Evolutionary conservation across 257 asterid species (phyloP), one percentile per base, ranked within the genome.

Genomic region (Solanum pinnatisectum): DNA sequence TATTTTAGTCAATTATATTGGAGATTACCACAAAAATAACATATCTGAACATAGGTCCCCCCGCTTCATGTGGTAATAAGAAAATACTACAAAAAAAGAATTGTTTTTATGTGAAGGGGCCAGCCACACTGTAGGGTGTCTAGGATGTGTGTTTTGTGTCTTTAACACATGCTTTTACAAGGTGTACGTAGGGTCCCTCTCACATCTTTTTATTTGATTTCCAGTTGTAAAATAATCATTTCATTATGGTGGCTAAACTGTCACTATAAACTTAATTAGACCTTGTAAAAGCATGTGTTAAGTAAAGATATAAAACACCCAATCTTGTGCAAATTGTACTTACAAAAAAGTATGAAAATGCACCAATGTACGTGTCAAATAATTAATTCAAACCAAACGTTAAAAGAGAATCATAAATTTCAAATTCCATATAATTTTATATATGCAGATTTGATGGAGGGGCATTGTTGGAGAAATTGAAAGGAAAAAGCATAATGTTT

Each of bases 401-500:
- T 36, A 36, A 36, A 36, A 36, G 37, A 36, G 37, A 36, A 36
- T 36, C 20, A 67, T 65, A 65, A 65, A 65, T 5, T 65, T 23
- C 15, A n/a, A 63, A 63, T 23, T 4, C 2, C 0, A 13, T 33
- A 7, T 36, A 2, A 6, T 36, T 4, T 40, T 7, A 40, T 40
- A 10, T 10, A 42, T 86, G 89, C 87, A 92, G 92, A 32, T 92
- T 92, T 56, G 85, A 92, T 86, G 93, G 93, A 30, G 87, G 14
- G 1, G 65, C 82, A 33, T 88, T 92, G 44, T 74, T 92, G 89
- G 72, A 89, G 59, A 89, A 88, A 60, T 89, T 89, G 3, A 81
- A 83, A 87, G 92, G 92, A 27, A 92, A 92, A 85, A 89, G 88
- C 49, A 87, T 92, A 0, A 90, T 92, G 89, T 92, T 92, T 36